Base-by-base conservation (phyloP, 75 land plant genomes). In the Cupressus sempervirens region DNA sequence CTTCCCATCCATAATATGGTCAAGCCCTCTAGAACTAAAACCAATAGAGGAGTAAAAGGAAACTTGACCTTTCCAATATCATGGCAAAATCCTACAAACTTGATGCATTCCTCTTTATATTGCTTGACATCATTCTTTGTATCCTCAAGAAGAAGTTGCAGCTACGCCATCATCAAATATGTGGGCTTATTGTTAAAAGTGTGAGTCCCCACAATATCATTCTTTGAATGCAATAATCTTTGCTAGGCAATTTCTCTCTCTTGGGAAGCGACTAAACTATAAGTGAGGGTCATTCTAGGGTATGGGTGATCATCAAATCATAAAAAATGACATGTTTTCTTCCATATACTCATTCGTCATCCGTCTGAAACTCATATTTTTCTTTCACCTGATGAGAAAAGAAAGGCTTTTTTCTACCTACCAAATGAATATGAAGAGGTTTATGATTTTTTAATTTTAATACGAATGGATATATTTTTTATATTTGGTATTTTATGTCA, bases 271-370 rank as follows among this genome's bases (percentile, higher is more conserved):
- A 97, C 86, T 97, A 94, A 18, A 95, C 99, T 8, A 97, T 97
- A 80, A 97, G 93, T 1, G 96, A 93, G 0, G 98, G 98, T 97
- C 98, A 96, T 58, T 96, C 98, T 26, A 96, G 88, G 81, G 98
- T 95, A 58, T 95, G 98, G 29, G 97, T 96, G 81, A 93, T 91
- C 30, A 96, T 93, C 23, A 96, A 83, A 87, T 96, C 98, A 91
- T 96, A 96, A 96, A 87, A 56, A 96, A 96, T 7, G 97, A 95
- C 6, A 97, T 95, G 89, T 96, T 92, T 96, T 96, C 90, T 96
- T 96, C 98, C 98, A 96, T 53, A 96, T 96, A 97, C 86, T 96
- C 98, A 91, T 95, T 96, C 30, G 95, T 89, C 83, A n/a, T n/a
- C n/a, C n/a, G n/a, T n/a, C n/a, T n/a, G n/a, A n/a, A n/a, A n/a